These are phyloP conservation scores for Dactylellina haptotyla DNA, from an alignment of 2,329 filamentous ascomycete species.

Conservation along the genomic window DNA sequence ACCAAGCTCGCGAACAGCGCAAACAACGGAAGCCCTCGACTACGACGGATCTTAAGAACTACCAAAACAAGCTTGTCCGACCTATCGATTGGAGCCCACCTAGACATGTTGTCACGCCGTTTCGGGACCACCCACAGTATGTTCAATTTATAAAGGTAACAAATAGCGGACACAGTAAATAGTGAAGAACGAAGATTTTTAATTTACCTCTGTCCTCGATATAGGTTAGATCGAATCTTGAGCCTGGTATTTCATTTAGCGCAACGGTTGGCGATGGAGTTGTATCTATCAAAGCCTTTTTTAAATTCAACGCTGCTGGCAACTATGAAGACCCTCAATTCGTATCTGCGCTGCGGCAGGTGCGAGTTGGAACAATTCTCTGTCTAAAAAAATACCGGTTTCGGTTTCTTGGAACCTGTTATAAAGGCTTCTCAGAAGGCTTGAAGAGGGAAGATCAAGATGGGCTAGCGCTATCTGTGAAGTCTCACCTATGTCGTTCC, in stretches of 20 bases:
- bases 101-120: constrained; percentile 23
- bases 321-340: background rate
- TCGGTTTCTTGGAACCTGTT: constrained; percentile 22
- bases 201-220: background rate
- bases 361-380: constrained; percentile 16
- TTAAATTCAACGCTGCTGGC: background rate
- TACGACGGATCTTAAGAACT: background rate
- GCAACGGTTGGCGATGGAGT: constrained; percentile 35
- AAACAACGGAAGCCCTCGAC: background rate
- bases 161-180: background rate
- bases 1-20: constrained; percentile 3
- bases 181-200: background rate
- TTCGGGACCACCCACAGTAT: constrained; percentile 2
- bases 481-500: too few relatives aligned
- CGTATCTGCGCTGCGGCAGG: background rate
- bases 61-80: constrained; percentile 13
- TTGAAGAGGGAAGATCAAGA: constrained; percentile 31
- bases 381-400: constrained; percentile 29
- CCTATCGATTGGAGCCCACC: constrained; percentile 31
- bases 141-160: constrained; percentile 36
- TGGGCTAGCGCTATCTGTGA: background rate
- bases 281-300: constrained; percentile 27
- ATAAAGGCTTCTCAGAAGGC: constrained; percentile 19
- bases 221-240: constrained; percentile 14
- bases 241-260: constrained; percentile 14